Evolutionary conservation across 2,329 filamentous ascomycete genomes (phyloP), one percentile per base, ranked within the genome.

Genomic region (Cadophora gregata): DNA sequence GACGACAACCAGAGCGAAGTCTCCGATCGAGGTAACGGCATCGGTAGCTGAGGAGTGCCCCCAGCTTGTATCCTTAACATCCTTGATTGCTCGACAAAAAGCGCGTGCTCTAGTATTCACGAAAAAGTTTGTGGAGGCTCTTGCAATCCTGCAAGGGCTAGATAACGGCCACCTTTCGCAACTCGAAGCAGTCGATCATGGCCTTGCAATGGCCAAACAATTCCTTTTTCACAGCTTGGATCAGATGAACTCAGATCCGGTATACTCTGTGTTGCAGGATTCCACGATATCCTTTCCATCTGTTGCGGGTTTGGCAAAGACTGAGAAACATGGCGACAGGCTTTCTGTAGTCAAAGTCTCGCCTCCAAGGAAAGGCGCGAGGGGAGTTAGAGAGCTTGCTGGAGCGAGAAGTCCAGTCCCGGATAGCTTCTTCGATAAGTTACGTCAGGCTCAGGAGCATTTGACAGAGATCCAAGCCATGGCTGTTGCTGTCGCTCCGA

Each of bases 231-330:
- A 90, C 77, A 91, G 89, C 69, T 83, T 91, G 73, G 87, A 90
- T 56, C 85, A 90, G 74, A 92, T 97, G 82, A 85, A 89, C 14
- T 85, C 86, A 4, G 92, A 97, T 78, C 90, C 94, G 2, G 90
- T 96, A 3, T 96, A 95, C 77, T 96, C 93, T 21, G 91, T 95
- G 10, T 85, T 98, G 19, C 92, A 95, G 55, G 96, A 99, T 74
- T 97, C 96, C 0, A 97, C 93, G 0, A 89, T 97, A 29, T 96
- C 93, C 0, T 90, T 95, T 67, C 93, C 94, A 1, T 89, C 92
- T 0, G 82, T 95, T 2, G 53, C 70, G 9, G 71, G 71, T 12
- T 42, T 61, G 10, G 47, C 67, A 1, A 77, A 73, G 48, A 14
- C 36, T 2, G 73, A 72, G 33, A 70, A 65, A 36, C 47, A 64